A percentile compares a stretch with the other conserved stretches of the same genome.
phyloP scores from a whole-genome alignment of 2,329 filamentous ascomycete species.

The Zasmidium citrigriseum region DNA sequence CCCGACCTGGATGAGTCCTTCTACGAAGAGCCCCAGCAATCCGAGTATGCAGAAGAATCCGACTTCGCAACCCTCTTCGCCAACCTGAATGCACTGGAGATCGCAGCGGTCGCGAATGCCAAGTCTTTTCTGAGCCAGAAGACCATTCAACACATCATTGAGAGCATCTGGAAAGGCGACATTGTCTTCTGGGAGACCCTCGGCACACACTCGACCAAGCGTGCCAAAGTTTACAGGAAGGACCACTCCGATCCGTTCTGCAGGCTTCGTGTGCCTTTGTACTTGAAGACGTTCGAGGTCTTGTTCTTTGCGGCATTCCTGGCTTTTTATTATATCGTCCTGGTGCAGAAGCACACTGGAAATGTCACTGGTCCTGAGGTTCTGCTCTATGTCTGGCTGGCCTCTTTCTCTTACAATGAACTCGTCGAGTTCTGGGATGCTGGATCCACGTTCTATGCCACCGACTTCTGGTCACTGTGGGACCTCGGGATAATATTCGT shows the following conservation, averaged over 20 bases:
- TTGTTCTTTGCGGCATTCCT: conserved; percentile 78
- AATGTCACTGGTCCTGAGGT: conserved; percentile 69
- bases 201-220: conserved; percentile 72
- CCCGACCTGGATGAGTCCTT: conserved; percentile 24
- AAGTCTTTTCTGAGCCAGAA: conserved; percentile 83
- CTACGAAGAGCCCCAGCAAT: conserved; percentile 25
- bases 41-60: conserved; percentile 15
- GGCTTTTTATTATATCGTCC: conserved; percentile 80
- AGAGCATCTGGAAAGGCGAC: conserved; percentile 82
- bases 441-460: conserved; percentile 80
- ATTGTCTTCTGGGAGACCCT: conserved; percentile 85
- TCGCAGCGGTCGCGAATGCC: conserved; percentile 76
- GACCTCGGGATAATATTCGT: conserved; percentile 38
- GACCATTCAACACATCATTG: conserved; percentile 79
- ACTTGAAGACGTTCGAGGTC: conserved; percentile 82
- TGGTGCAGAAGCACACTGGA: conserved; percentile 68
- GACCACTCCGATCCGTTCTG: conserved; percentile 70
- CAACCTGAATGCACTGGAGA: conserved; percentile 82
- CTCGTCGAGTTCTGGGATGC: conserved; percentile 82
- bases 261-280: conserved; percentile 75
- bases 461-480: conserved; percentile 79
- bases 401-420: conserved; percentile 78
- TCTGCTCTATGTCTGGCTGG: conserved; percentile 81
- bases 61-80: conserved; percentile 66
- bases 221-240: conserved; percentile 73